Evolutionary conservation across 768 basidiomycete species (phyloP), one percentile per base, ranked within the genome.

Genomic region (Boletus barrowsii): DNA sequence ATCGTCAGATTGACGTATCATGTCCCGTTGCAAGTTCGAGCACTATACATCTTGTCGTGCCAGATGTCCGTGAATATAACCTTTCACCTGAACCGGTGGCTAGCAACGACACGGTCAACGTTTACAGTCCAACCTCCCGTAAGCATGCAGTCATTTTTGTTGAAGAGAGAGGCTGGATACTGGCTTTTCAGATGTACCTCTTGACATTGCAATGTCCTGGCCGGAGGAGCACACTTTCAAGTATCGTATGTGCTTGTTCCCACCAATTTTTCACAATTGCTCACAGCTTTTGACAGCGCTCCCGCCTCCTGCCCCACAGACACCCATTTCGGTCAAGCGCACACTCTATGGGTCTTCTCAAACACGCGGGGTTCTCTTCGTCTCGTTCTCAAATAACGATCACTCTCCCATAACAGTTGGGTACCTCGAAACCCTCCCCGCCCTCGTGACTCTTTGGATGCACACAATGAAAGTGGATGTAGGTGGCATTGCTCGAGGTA

Each of bases 381-480:
- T 95, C 13, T 74, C 78, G 22, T 68, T 98, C 48, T 76, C 66
- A 7, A 97, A 96, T 64, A 65, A 71, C 6, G 59, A 75, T 1
- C 59, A 83, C 20, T 68, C 74, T 18, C 76, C 86, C 0, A 68
- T 86, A 10, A 60, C 57, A 4, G 49, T 58, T 3, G 68, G 68
- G n/a, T 97, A 95, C 69, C 79, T 94, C 42, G 97, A 98, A 72
- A 89, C 88, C 1, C 86, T 95, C 80, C 97, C 96, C 5, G 96
- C 94, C 85, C 85, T 93, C 63, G 77, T 98, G 36, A 88, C 92
- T 54, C 86, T 91, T 45, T 93, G 89, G 74, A 74, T 96, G 58
- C 88, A 93, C 71, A 93, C 93, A 8, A 72, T 96, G 48, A 68
- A 73, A 18, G 72, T 83, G 1, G 67, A 71, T 22, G 66, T 84